A percentile compares a stretch with the other conserved stretches of the same genome.
Evolutionary conservation across 148 eudicot genomes (phyloP).

Genomic region (Cornus suecica): DNA sequence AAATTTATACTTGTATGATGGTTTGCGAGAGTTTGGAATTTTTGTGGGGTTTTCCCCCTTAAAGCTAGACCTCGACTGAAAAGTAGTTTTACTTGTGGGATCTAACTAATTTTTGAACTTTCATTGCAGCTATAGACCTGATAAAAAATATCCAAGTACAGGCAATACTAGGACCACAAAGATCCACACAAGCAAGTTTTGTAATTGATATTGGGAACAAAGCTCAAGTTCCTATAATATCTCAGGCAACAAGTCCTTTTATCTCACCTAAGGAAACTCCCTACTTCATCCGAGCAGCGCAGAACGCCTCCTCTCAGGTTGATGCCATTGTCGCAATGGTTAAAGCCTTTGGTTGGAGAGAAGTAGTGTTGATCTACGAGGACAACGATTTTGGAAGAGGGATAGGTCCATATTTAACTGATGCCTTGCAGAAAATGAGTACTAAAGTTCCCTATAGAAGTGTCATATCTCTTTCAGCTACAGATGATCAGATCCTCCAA

Average conservation of each 20-base stretch:
- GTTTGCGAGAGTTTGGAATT: too few species aligned
- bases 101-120: background rate
- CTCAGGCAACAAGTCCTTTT: conserved; percentile 53
- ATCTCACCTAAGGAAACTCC: conserved; percentile 45
- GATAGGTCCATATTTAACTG: conserved; percentile 39
- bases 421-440: conserved; percentile 27
- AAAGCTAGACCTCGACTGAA: background rate
- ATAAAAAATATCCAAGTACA: conserved; percentile 44
- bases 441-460: conserved; percentile 33
- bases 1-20: too few species aligned
- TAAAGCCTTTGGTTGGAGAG: conserved; percentile 61
- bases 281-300: conserved; percentile 55
- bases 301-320: conserved; percentile 40
- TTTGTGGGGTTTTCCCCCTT: too few species aligned
- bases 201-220: conserved; percentile 42
- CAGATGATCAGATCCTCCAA: conserved; percentile 36
- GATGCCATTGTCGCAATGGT: conserved; percentile 47
- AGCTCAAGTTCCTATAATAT: conserved; percentile 54
- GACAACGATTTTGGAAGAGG: conserved; percentile 47
- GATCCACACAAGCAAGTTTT: conserved; percentile 55
- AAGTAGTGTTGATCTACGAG: conserved; percentile 49
- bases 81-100: background rate
- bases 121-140: conserved; percentile 47
- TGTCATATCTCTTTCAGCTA: conserved; percentile 38
- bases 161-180: conserved; percentile 60